Conservation (phyloP, 2,329 filamentous ascomycete genomes). For the Cadophora gregata region DNA sequence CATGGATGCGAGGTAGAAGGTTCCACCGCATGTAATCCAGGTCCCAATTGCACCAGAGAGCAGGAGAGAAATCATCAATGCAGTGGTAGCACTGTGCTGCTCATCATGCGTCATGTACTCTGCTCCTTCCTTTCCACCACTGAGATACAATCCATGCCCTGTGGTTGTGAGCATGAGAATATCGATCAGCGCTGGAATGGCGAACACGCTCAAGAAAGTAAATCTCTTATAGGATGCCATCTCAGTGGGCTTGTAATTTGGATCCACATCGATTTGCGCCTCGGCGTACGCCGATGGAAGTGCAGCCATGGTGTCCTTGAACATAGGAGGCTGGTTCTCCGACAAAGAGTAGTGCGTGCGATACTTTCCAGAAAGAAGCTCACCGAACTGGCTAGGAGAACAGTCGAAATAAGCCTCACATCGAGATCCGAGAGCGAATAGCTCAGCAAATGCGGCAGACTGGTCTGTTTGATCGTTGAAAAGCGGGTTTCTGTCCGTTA, state of each 20-base stretch:
- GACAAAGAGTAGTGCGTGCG: slow-evolving; percentile 51
- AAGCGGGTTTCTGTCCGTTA: slow-evolving; percentile 65
- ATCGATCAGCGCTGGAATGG: slow-evolving; percentile 66
- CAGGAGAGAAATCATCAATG: slow-evolving; percentile 63
- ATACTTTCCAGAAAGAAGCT: slow-evolving; percentile 42
- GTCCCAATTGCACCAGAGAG: slow-evolving; percentile 66
- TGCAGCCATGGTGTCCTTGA: slow-evolving; percentile 55
- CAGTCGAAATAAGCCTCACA: slow-evolving; percentile 69
- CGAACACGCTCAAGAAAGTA: slow-evolving; percentile 65
- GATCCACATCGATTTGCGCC: slow-evolving; percentile 57
- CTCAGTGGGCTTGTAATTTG: slow-evolving; percentile 49
- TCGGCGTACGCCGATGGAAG: slow-evolving; percentile 57
- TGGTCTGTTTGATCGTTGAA: slow-evolving; percentile 67
- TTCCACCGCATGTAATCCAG: slow-evolving; percentile 67
- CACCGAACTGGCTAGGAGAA: slow-evolving; percentile 54
- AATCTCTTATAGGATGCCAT: slow-evolving; percentile 46
- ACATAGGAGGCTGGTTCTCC: slow-evolving; percentile 54
- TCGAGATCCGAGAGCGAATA: slow-evolving; percentile 66
- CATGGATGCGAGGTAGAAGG: slow-evolving; percentile 65
- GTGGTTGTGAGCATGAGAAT: slow-evolving; percentile 51
- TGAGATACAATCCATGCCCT: slow-evolving; percentile 66
- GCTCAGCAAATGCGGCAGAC: slow-evolving; percentile 67
- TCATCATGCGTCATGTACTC: slow-evolving; percentile 57
- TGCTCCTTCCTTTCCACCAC: slow-evolving; percentile 39
- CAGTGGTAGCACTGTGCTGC: slow-evolving; percentile 59